Evolutionary conservation across 495 filamentous ascomycete species (phyloP), one percentile per base, ranked within the genome.

Genomic region (Zalerion maritima): DNA sequence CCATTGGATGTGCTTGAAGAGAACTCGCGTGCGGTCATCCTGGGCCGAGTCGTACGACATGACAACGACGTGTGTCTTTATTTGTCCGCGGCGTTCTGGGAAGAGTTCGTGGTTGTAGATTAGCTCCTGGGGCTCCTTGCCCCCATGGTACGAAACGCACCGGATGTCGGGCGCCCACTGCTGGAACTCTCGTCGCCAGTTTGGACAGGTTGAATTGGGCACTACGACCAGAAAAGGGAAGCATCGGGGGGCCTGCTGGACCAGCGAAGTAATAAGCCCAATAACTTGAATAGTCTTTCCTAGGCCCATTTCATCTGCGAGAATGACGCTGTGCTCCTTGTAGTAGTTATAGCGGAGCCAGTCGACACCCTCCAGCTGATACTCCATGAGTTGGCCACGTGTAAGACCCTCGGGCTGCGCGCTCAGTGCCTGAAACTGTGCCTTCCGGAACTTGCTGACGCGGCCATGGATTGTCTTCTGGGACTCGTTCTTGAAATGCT

Each of bases 291-390:
- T 80, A 0, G 91, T 99, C 60, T 99, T 99, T 15, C 91, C 91
- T 6, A 99, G 71, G 3, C 91, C 91, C 91, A 99, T 99, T 47
- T 99, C 91, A 42, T 99, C 91, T 2, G 91, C 91, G 2, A 99
- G 69, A 42, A 99, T 89, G n/a, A 78, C 77, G 42, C 91, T 96
- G 36, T 80, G 67, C 36, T 75, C 61, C 26, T 69, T 57, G 36
- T 79, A 71, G 60, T 82, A 94, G 46, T 82, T 86, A 48, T 83
- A 93, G 34, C 92, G 78, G n/a, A 96, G 69, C 85, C 89, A 99
- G 46, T 96, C 94, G 34, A 96, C 50, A 10, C 91, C 91, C 12
- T 94, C 82, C 22, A 87, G 55, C 46, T 99, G 91, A 46, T 99
- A 99, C 7, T 68, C 60, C 86, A 99, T 96, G 21, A 94, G 60